Conservation (phyloP, 2,329 filamentous ascomycete genomes). For the Chalaropsis thielavioides region DNA sequence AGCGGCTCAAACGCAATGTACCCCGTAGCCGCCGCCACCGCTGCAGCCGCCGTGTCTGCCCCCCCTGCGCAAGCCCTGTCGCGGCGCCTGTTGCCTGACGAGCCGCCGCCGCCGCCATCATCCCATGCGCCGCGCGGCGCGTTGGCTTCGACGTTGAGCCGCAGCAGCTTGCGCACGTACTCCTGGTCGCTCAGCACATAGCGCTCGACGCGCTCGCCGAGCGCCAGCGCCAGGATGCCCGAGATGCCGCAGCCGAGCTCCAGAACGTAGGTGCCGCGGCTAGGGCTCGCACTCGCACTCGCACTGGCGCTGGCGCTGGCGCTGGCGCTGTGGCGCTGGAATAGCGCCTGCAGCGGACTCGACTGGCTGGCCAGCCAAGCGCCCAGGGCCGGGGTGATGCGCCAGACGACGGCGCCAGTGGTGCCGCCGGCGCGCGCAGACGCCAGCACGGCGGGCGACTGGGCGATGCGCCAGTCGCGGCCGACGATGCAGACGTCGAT, state of each 20-base stretch:
- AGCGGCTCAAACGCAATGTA: slow-evolving; percentile 45
- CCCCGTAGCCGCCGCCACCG: background rate
- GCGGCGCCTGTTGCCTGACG: background rate
- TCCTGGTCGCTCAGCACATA: slow-evolving; percentile 80
- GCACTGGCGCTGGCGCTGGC: too few relatives aligned
- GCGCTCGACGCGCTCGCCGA: slow-evolving; percentile 41
- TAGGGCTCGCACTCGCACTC: background rate
- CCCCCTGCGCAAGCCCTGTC: background rate
- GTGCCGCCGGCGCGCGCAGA: slow-evolving; percentile 54
- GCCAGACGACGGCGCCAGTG: slow-evolving; percentile 65
- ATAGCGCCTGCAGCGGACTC: slow-evolving; percentile 45
- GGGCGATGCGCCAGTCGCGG: slow-evolving; percentile 59
- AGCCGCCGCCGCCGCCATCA: background rate
- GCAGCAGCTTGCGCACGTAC: slow-evolving; percentile 67
- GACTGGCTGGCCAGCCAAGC: slow-evolving; percentile 54
- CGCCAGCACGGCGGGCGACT: slow-evolving; percentile 69
- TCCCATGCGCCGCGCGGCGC: slow-evolving; percentile 16
- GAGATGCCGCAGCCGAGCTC: slow-evolving; percentile 86
- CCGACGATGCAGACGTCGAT: slow-evolving; percentile 55
- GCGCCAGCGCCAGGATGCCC: slow-evolving; percentile 56
- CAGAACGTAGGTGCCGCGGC: slow-evolving; percentile 42
- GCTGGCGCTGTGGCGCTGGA: background rate
- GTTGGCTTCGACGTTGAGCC: slow-evolving; percentile 60
- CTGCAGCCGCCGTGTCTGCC: too few relatives aligned
- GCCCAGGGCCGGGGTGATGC: slow-evolving; percentile 70